A percentile compares a stretch with the other conserved stretches of the same genome.
phyloP scores from a whole-genome alignment of 129 eudicot genomes.

The Tanacetum coccineum region DNA sequence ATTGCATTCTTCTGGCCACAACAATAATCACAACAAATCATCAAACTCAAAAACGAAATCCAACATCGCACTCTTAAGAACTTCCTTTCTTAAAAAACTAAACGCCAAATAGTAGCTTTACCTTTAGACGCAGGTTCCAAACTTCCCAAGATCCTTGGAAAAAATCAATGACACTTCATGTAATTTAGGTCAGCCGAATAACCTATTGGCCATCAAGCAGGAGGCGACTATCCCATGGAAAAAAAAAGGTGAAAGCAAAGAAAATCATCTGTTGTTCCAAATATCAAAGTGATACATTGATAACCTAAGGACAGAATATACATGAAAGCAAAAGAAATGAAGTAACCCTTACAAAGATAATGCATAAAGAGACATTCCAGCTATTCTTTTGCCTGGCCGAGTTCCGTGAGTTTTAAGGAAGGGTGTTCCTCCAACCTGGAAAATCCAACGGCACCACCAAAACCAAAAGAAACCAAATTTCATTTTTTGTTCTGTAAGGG shows the following conservation, averaged over 20 bases:
- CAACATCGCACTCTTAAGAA: neutral
- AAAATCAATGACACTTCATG: conserved; percentile 90
- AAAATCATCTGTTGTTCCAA: neutral
- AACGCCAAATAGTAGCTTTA: conserved; percentile 29
- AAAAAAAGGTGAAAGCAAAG: conserved; percentile 7
- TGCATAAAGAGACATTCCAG: conserved; percentile 95
- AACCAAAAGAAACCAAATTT: conserved; percentile 17
- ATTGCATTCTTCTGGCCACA: conserved; percentile 74
- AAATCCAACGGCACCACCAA: conserved; percentile 95
- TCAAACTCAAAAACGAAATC: conserved; percentile 11
- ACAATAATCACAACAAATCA: conserved; percentile 8
- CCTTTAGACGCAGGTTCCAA: conserved; percentile 88
- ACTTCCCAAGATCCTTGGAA: conserved; percentile 74
- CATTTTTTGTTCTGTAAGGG: neutral
- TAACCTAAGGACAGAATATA: conserved; percentile 7
- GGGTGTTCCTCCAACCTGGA: conserved; percentile 89
- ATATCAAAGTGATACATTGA: neutral
- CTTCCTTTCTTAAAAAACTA: neutral
- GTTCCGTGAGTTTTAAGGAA: conserved; percentile 93
- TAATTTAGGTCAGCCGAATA: conserved; percentile 69
- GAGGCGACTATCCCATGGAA: neutral
- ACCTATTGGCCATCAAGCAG: conserved; percentile 46
- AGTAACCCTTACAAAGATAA: conserved; percentile 94
- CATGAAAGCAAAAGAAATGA: conserved; percentile 8
- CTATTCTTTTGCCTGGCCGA: conserved; percentile 83